A percentile compares a stretch with the other conserved stretches of the same genome.
Conservation (phyloP, 768 basidiomycete species). For the Collybia mongolica region DNA sequence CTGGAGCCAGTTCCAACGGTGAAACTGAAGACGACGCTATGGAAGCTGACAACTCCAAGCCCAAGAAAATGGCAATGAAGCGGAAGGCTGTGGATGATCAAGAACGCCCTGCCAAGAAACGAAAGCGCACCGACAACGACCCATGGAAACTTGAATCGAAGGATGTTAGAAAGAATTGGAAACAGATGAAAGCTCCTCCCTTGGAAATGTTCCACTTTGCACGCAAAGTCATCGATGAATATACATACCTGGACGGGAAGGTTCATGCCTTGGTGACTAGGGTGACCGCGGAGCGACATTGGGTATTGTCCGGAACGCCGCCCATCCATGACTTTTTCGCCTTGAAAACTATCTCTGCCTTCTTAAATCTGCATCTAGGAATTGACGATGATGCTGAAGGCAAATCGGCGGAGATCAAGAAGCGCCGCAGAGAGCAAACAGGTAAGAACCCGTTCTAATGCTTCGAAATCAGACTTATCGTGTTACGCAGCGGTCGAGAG, state of each 20-base stretch:
- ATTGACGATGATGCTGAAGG: constrained; percentile 88
- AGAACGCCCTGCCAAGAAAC: constrained; percentile 49
- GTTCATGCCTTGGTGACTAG: constrained; percentile 76
- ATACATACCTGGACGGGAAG: constrained; percentile 86
- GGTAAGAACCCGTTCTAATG: constrained; percentile 38
- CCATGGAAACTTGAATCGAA: constrained; percentile 74
- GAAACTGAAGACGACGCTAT: constrained; percentile 41
- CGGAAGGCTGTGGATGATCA: constrained; percentile 37
- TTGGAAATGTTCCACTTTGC: constrained; percentile 92
- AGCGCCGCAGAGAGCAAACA: constrained; percentile 81
- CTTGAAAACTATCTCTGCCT: constrained; percentile 86
- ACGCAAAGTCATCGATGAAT: constrained; percentile 90
- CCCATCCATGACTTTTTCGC: constrained; percentile 90
- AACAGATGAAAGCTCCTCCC: constrained; percentile 76
- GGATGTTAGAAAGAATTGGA: constrained; percentile 72
- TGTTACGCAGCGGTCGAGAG: constrained; percentile 69
- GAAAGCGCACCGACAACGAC: constrained; percentile 65
- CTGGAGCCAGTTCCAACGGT: constrained; percentile 18
- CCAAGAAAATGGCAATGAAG: constrained; percentile 35
- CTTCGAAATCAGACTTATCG: constrained; percentile 13
- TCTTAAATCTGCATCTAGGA: constrained; percentile 88
- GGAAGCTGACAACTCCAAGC: constrained; percentile 53
- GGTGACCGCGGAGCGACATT: constrained; percentile 75
- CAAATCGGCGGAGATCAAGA: constrained; percentile 71
- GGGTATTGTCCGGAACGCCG: constrained; percentile 97